These are phyloP conservation scores for Tetrapyrgos nigripes DNA, from an alignment of 1,284 basidiomycete genomes.

Conservation along the genomic window DNA sequence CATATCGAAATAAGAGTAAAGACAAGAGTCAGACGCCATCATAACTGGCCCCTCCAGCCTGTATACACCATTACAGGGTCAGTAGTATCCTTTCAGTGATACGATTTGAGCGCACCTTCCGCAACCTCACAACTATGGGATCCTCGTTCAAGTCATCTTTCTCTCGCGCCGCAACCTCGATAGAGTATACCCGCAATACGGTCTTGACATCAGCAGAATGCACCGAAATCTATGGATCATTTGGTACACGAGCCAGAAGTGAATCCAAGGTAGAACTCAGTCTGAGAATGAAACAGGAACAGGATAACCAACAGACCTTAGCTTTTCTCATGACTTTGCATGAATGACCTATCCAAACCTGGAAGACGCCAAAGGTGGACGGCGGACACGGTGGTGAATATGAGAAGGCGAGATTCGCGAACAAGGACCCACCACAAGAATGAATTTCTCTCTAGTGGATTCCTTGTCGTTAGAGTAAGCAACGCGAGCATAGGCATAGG, in stretches of 20 bases:
- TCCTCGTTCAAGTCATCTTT: conserved; percentile 86
- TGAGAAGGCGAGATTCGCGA: conserved; percentile 15
- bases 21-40: conserved; percentile 67
- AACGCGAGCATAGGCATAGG: conserved; percentile 85
- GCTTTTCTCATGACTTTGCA: conserved; percentile 93
- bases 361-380: conserved; percentile 1
- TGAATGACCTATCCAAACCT: conserved; percentile 83
- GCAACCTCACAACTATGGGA: conserved; percentile 71
- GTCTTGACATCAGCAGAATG: conserved; percentile 87
- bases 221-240: conserved; percentile 75
- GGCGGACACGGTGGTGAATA: conserved; percentile 1
- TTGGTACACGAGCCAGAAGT: conserved; percentile 43
- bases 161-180: conserved; percentile 85
- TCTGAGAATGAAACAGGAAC: conserved; percentile 16
- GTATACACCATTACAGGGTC: conserved; percentile 3
- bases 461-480: conserved; percentile 88
- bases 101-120: conserved; percentile 61
- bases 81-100: neutral
- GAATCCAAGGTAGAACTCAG: conserved; percentile 28
- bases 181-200: conserved; percentile 79
- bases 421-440: conserved; percentile 67
- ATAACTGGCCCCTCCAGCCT: conserved; percentile 86
- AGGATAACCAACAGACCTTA: conserved; percentile 61
- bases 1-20: conserved; percentile 15
- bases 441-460: conserved; percentile 88